Evolutionary conservation across 495 filamentous ascomycete genomes (phyloP), one percentile per base, ranked within the genome.

Genomic region (Talaromyces borbonicus): DNA sequence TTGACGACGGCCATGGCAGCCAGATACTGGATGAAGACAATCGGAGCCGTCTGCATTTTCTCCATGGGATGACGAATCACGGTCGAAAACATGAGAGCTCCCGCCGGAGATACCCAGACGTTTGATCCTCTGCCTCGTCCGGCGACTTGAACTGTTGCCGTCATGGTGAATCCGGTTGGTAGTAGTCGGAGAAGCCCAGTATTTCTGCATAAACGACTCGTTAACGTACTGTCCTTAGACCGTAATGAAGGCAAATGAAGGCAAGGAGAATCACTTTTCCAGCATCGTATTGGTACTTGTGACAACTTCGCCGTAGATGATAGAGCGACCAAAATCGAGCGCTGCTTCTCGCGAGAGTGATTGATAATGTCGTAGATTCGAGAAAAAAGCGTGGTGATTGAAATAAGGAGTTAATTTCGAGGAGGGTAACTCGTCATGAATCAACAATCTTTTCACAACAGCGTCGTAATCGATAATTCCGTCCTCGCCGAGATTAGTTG

Each of bases 211-310:
- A 3, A n/a, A n/a, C n/a, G n/a, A n/a, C n/a, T n/a, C n/a, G n/a
- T n/a, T n/a, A n/a, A n/a, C n/a, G n/a, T n/a, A n/a, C n/a, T n/a
- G n/a, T n/a, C n/a, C n/a, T 67, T 42, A 68, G 55, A 22, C 38
- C 1, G 8, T 26, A 41, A 43, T 18, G 19, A 40, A 4, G 4
- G 12, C 8, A 32, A 6, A 1, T 11, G 24, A 15, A 15, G 1
- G 41, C 5, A 42, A 14, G 18, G n/a, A 56, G 64, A 59, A 16
- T 8, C 62, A 87, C 85, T 92, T 95, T 58, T 97, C 92, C 1
- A 98, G 67, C n/a, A 97, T 72, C 1, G 90, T 93, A 60, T 87
- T 94, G 16, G 92, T 98, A 61, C 87, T 94, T 12, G 92, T 96
- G 31, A 97, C 70, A 3, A 94, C 87, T 59, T 95, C 87, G 26